These are phyloP conservation scores for Iberis pinnata DNA, from an alignment of 345 rosid genomes.

Conservation along the genomic window DNA sequence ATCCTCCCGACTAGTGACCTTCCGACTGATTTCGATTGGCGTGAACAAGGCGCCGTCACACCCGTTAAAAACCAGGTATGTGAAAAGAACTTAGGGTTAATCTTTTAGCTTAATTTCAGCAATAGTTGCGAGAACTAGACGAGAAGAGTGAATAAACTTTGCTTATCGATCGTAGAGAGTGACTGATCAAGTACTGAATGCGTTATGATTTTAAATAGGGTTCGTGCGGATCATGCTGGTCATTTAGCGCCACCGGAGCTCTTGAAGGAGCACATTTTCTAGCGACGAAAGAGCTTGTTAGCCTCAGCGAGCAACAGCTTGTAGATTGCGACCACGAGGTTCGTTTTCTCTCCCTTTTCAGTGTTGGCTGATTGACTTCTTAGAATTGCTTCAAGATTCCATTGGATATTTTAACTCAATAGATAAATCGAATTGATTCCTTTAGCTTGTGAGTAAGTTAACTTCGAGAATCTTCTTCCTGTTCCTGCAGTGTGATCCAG, in stretches of 20 bases:
- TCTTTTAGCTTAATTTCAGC: too few relatives aligned
- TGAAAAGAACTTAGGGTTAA: too few relatives aligned
- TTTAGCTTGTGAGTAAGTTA: too few relatives aligned
- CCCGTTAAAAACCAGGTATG: slow-evolving; percentile 79
- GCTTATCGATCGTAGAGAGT: too few relatives aligned
- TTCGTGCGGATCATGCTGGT: not conserved
- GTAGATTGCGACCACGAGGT: not conserved
- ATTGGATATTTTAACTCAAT: too few relatives aligned
- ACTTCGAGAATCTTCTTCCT: too few relatives aligned
- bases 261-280: not conserved
- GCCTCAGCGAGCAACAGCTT: not conserved
- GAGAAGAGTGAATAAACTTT: too few relatives aligned
- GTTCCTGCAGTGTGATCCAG: not conserved
- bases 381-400: not conserved
- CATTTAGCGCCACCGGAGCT: not conserved
- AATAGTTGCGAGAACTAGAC: too few relatives aligned
- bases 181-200: not conserved
- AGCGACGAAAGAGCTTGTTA: not conserved
- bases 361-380: not conserved
- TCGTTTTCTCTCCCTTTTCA: not conserved
- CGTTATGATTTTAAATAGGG: not conserved
- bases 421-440: too few relatives aligned
- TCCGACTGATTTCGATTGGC: slow-evolving; percentile 89
- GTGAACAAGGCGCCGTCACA: slow-evolving; percentile 83
- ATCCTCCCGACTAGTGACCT: slow-evolving; percentile 69